These are phyloP conservation scores for Pisolithus albus DNA, from an alignment of 768 basidiomycete genomes.

Conservation along the genomic window DNA sequence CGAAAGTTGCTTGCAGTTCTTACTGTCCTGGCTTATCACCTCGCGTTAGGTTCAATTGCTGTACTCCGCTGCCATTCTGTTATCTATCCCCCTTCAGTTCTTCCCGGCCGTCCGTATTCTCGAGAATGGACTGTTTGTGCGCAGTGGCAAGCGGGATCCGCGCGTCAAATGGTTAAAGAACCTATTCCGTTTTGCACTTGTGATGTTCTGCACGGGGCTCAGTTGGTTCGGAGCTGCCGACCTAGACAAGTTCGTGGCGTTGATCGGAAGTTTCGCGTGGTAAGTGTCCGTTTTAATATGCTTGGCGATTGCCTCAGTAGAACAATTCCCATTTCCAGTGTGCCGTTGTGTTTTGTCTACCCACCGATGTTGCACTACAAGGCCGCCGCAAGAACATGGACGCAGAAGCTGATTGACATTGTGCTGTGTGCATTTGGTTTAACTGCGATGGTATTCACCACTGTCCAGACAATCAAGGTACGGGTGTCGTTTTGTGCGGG, in stretches of 20 bases:
- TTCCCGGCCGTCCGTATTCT: conserved; percentile 98
- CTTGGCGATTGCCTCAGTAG: conserved; percentile 1
- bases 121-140: conserved; percentile 89
- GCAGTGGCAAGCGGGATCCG: conserved; percentile 73
- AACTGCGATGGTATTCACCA: conserved; percentile 70
- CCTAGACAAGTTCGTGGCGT: conserved; percentile 91
- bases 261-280: conserved; percentile 94
- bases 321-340: conserved; percentile 38
- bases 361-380: conserved; percentile 90
- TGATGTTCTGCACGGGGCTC: conserved; percentile 75
- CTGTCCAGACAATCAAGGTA: conserved; percentile 68
- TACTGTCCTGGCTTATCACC: background rate
- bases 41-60: conserved; percentile 63
- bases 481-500: conserved; percentile 14
- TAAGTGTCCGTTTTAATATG: conserved; percentile 30
- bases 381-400: conserved; percentile 69
- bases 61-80: conserved; percentile 87
- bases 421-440: conserved; percentile 71
- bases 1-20: conserved; percentile 3
- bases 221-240: conserved; percentile 81
- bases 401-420: conserved; percentile 62
- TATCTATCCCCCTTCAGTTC: conserved; percentile 89
- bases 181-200: conserved; percentile 65
- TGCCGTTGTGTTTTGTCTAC: conserved; percentile 91
- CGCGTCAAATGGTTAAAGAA: conserved; percentile 98